Evolutionary conservation across 192 early-diverging fungal genomes (phyloP), one percentile per base, ranked within the genome.

Genomic region (Podochytrium sp.): DNA sequence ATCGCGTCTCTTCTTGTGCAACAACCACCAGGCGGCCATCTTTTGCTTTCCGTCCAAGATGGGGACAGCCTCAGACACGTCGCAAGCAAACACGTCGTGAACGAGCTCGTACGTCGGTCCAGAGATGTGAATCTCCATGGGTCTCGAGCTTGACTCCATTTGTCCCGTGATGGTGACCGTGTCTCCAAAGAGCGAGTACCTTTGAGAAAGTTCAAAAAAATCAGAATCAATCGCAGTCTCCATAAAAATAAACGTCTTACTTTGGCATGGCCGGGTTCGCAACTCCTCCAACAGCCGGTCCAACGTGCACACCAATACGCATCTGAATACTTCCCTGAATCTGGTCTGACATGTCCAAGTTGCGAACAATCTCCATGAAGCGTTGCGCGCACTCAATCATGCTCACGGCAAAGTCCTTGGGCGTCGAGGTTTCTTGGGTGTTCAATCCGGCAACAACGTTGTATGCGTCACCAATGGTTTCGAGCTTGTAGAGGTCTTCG

Each of bases 381-480:
- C 77, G 40, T 29, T 81, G 56, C 10, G 82, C 82, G 37, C 78
- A 80, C 65, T 83, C 82, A 25, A 78, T 41, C 43, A 73, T 77
- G 33, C 76, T 75, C 10, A 79, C 71, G 35, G 77, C 79, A 69
- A 78, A 75, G 30, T 73, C 38, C 37, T 65, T 78, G 16, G 61
- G 61, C 0, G 29, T 51, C 25, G 51, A 43, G 1, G 72, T 72
- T 25, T 65, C 68, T 33, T 78, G 62, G n/a, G 62, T 60, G 65
- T 84, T 84, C 32, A 84, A 65, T 12, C 82, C 82, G 20, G 74
- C 68, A 1, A 80, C 79, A 41, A 84, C 49, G 64, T 76, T 76
- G 67, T 84, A 84, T 23, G 82, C 82, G 66, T 84, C 82, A 39
- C 66, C 82, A 58, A 84, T 78, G 2, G 82, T 84, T 58, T 84